Percentiles rank a stretch among this genome's conserved stretches.
These are phyloP conservation scores for Colletotrichum karsti DNA, from an alignment of 2,329 filamentous ascomycete genomes.

Conservation along the genomic window DNA sequence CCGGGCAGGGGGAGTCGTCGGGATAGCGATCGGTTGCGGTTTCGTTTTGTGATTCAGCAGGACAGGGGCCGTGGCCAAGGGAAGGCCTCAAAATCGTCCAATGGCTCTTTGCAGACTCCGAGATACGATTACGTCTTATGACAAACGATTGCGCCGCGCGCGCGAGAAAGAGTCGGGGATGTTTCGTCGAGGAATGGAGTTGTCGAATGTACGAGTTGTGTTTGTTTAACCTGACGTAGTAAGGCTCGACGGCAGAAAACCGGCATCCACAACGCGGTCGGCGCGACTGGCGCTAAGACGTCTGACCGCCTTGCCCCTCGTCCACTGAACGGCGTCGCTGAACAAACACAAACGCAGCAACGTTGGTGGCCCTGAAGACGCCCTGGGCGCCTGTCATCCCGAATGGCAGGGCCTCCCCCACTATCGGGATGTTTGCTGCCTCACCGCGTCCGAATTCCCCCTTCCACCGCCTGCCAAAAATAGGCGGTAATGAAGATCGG, in stretches of 20 bases:
- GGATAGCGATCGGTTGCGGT: background rate
- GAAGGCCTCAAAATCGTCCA: background rate
- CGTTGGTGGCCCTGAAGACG: background rate
- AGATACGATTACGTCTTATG: background rate
- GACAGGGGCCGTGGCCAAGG: background rate
- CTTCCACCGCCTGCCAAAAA: constrained; percentile 21
- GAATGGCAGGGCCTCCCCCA: background rate
- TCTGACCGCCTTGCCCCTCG: constrained; percentile 5
- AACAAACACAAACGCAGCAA: too few relatives aligned
- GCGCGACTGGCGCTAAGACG: constrained; percentile 5
- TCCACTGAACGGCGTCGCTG: background rate
- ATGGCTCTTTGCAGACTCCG: background rate
- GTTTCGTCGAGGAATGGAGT: background rate
- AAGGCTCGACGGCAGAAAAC: constrained; percentile 21
- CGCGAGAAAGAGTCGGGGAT: background rate
- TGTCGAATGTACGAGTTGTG: constrained; percentile 23
- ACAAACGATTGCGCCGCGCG: background rate
- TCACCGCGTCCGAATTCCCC: background rate
- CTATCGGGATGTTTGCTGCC: background rate
- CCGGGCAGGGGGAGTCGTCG: background rate
- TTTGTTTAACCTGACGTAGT: constrained; percentile 28
- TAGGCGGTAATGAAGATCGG: constrained; percentile 7
- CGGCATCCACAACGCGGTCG: constrained; percentile 1
- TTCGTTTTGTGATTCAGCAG: background rate
- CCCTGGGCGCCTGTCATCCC: constrained; percentile 14